Percentiles rank a stretch among this genome's conserved stretches.
Evolutionary conservation across 2,329 filamentous ascomycete species (phyloP).

Genomic region (Myriangium duriaei): DNA sequence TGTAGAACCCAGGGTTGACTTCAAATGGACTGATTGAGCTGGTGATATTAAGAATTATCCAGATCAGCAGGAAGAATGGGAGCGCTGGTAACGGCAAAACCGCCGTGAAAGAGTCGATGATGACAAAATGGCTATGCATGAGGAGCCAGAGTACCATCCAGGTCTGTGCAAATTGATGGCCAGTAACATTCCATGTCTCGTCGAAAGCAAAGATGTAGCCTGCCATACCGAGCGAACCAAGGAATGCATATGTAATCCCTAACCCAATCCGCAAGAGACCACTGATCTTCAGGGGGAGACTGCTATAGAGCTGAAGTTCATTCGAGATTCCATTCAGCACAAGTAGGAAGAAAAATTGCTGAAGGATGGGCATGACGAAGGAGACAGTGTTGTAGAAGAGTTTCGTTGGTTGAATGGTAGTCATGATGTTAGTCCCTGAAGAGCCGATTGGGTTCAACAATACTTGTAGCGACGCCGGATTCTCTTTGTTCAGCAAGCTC

Average conservation of each 20-base stretch:
- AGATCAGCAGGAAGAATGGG: slow-evolving; percentile 34
- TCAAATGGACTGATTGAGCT: slow-evolving; percentile 33
- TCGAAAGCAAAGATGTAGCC: slow-evolving; percentile 35
- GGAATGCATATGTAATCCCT: slow-evolving; percentile 28
- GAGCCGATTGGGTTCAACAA: slow-evolving; percentile 29
- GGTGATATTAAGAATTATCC: slow-evolving; percentile 33
- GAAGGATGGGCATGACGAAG: slow-evolving; percentile 34
- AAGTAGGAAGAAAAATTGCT: slow-evolving; percentile 38
- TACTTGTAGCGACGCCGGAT: slow-evolving; percentile 22
- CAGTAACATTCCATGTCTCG: slow-evolving; percentile 28
- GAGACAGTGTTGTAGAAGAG: slow-evolving; percentile 35
- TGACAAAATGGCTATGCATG: slow-evolving; percentile 32
- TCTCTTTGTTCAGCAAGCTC: slow-evolving; percentile 16
- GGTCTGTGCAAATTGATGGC: slow-evolving; percentile 29
- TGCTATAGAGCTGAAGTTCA: slow-evolving; percentile 27
- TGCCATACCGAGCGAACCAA: slow-evolving; percentile 28
- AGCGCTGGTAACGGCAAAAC: slow-evolving; percentile 29
- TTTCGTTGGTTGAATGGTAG: slow-evolving; percentile 29
- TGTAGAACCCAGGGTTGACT: slow-evolving; percentile 30
- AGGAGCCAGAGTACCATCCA: slow-evolving; percentile 36
- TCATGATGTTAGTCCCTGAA: slow-evolving; percentile 26
- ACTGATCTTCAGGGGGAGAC: slow-evolving; percentile 20
- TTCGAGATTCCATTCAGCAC: slow-evolving; percentile 32
- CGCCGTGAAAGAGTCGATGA: slow-evolving; percentile 32
- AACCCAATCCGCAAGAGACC: slow-evolving; percentile 24